phyloP scores from a whole-genome alignment of 495 filamentous ascomycete genomes.

The Delitschia confertaspora region DNA sequence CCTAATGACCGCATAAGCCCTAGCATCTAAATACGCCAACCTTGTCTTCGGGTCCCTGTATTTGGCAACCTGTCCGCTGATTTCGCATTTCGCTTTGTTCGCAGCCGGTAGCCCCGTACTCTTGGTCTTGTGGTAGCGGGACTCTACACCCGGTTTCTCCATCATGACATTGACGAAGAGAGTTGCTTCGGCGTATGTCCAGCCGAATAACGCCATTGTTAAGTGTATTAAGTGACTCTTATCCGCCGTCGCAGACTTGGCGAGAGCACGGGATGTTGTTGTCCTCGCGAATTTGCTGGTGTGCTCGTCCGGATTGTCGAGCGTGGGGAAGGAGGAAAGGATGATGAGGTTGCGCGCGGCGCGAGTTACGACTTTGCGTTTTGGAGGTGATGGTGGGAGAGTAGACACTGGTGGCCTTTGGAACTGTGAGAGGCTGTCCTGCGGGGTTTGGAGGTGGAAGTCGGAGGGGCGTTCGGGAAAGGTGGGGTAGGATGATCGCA shows the following conservation, averaged over 20 bases:
- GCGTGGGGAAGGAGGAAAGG: conserved; percentile 19
- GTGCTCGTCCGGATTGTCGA: conserved; percentile 7
- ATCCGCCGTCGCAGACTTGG: conserved; percentile 15
- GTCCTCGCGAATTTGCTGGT: conserved; percentile 4
- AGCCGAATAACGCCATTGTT: conserved; percentile 20
- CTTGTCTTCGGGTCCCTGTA: conserved; percentile 36
- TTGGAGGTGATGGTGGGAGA: conserved; percentile 15
- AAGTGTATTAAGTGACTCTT: conserved; percentile 22
- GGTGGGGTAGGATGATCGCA: conserved; percentile 4
- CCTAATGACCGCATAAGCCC: conserved; percentile 31
- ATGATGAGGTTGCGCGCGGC: conserved; percentile 29
- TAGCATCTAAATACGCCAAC: conserved; percentile 30
- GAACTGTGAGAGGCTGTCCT: conserved; percentile 7
- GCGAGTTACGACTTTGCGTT: conserved; percentile 13
- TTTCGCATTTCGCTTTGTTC: conserved; percentile 27
- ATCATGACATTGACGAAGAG: conserved; percentile 24
- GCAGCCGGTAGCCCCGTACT: not conserved
- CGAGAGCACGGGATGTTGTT: conserved; percentile 18
- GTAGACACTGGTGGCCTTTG: conserved; percentile 2
- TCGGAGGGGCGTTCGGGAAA: conserved; percentile 16
- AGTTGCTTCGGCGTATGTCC: conserved; percentile 21
- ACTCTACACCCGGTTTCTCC: conserved; percentile 10
- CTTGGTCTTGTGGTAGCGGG: conserved; percentile 8
- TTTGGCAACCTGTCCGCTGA: conserved; percentile 28
- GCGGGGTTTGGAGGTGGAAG: conserved; percentile 4